A percentile compares a stretch with the other conserved stretches of the same genome.
These are phyloP conservation scores for Pseudocercospora musae DNA, from an alignment of 2,329 filamentous ascomycete species.

Conservation along the genomic window DNA sequence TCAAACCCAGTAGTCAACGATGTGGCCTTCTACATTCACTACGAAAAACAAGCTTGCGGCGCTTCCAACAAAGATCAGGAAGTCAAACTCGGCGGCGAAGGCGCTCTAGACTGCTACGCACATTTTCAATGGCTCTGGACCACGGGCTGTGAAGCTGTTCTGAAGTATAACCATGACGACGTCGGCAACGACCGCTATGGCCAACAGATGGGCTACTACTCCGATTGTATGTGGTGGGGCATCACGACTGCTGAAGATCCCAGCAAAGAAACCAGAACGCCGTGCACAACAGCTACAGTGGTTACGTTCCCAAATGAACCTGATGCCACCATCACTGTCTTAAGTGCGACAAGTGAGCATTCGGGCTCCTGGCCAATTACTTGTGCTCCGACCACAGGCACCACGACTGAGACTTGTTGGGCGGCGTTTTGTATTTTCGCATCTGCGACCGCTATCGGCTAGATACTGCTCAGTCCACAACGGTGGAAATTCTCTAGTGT, in stretches of 20 bases:
- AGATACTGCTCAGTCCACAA: too few relatives aligned
- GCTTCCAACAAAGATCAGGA: neutral
- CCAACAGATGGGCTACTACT: neutral
- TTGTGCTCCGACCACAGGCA: too few relatives aligned
- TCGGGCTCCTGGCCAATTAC: too few relatives aligned
- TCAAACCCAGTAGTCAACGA: neutral
- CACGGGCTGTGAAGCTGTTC: neutral
- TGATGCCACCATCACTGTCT: too few relatives aligned
- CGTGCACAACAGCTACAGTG: neutral
- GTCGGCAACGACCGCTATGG: neutral
- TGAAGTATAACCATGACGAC: neutral
- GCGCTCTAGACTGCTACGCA: neutral
- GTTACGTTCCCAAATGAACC: too few relatives aligned
- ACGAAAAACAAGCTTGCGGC: slow-evolving; percentile 4
- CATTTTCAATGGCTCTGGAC: neutral
- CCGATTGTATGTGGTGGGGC: slow-evolving; percentile 2
- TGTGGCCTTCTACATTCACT: slow-evolving; percentile 1
- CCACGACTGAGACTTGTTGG: too few relatives aligned
- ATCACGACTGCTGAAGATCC: neutral
- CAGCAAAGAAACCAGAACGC: neutral
- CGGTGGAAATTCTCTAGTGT: too few relatives aligned
- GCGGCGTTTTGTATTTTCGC: too few relatives aligned
- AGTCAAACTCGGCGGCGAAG: neutral
- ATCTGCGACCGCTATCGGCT: too few relatives aligned
- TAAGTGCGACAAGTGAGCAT: too few relatives aligned